Evolutionary conservation across 257 asterid species (phyloP), one percentile per base, ranked within the genome.

Genomic region (Nicotiana knightiana): DNA sequence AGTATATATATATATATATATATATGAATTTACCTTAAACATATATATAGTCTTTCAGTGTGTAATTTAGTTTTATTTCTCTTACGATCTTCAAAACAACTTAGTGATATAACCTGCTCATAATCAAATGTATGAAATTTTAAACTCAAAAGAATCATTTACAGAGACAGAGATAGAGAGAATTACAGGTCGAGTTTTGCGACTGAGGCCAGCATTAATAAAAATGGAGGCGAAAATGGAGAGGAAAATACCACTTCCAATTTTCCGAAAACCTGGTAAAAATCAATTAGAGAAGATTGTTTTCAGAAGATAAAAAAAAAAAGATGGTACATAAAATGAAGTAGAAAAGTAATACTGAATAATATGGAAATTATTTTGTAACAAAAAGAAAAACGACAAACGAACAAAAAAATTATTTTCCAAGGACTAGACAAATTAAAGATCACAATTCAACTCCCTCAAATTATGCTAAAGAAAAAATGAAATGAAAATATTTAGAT

Each of bases 151-250:
- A 17, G 11, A 6, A n/a, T 33, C 77, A 37, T 71, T 53, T 48
- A 75, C 11, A 48, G 3, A 43, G 18, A 39, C 3, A 37, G 16
- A 43, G 59, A 43, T 10, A 21, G 1, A 30, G 46, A 61, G 17
- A 61, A 58, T 85, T 88, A 93, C 98, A 15, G 96, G 98, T 88
- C 98, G 87, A 0, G 98, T 92, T 87, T 92, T 93, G 51, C 91
- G 81, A 80, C 98, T 95, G n/a, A 95, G 92, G 3, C 95, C 96
- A 9, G 87, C 28, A 90, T 95, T 90, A n/a, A 95, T 91, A 82
- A 93, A 93, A 26, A 91, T 26, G 21, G 97, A 89, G 12, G 98
- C 98, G 4, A 84, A 43, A 5, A 87, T 61, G 0, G 98, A 92
- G 79, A 93, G 28, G 30, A 89, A 12, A 35, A 88, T 33, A 53